Conservation (phyloP, 108 stramenopile genomes). For the Cylindrotheca closterium region DNA sequence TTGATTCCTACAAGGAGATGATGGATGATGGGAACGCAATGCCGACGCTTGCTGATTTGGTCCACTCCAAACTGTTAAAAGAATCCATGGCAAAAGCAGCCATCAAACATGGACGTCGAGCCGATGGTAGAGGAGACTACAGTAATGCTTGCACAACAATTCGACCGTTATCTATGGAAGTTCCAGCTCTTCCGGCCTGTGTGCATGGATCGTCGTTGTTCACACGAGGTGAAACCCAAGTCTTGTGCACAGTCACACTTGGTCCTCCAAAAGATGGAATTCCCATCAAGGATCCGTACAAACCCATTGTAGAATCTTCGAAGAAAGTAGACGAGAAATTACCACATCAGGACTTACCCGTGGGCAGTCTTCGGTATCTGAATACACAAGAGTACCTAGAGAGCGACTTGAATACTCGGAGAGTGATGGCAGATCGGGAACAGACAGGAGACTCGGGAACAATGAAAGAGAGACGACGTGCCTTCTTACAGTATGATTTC, state of each 20-base stretch:
- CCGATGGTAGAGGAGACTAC: slow-evolving; percentile 50
- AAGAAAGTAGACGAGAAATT: slow-evolving; percentile 4
- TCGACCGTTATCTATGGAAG: slow-evolving; percentile 25
- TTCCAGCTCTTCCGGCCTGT: slow-evolving; percentile 35
- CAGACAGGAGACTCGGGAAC: slow-evolving; percentile 68
- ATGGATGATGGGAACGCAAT: neutral
- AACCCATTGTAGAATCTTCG: neutral
- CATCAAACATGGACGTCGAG: slow-evolving; percentile 34
- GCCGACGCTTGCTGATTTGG: slow-evolving; percentile 12
- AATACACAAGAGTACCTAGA: slow-evolving; percentile 56
- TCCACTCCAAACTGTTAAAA: slow-evolving; percentile 47
- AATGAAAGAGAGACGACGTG: slow-evolving; percentile 48
- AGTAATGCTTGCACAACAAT: slow-evolving; percentile 28
- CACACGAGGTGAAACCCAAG: slow-evolving; percentile 85
- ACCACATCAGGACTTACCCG: slow-evolving; percentile 29
- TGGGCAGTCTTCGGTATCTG: slow-evolving; percentile 59
- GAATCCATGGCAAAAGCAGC: slow-evolving; percentile 38
- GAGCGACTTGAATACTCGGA: slow-evolving; percentile 57
- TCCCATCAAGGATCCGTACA: slow-evolving; percentile 43
- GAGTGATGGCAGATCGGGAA: slow-evolving; percentile 56
- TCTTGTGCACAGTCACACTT: slow-evolving; percentile 72
- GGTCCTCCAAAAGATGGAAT: slow-evolving; percentile 65
- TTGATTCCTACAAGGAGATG: neutral
- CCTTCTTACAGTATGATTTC: slow-evolving; percentile 89
- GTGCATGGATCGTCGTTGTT: slow-evolving; percentile 88